Percentiles rank a stretch among this genome's conserved stretches.
These are phyloP conservation scores for Vitis hybrid DNA, from an alignment of 177 flowering plant species.

Conservation along the genomic window DNA sequence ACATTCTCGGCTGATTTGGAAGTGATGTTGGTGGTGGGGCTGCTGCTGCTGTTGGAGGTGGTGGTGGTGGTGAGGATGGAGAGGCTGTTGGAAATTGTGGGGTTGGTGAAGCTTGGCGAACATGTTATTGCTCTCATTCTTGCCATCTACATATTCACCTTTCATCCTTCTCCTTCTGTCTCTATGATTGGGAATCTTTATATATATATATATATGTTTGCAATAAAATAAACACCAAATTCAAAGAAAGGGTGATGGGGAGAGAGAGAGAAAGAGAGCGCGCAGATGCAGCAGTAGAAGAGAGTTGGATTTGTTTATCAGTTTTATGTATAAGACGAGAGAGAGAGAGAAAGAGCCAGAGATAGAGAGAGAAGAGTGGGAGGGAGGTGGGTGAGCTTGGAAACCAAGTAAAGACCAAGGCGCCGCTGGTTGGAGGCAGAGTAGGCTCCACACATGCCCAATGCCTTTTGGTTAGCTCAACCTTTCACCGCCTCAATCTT, in stretches of 20 bases:
- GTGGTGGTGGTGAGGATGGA: slow-evolving; percentile 15
- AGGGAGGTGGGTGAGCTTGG: slow-evolving; percentile 45
- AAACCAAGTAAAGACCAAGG: slow-evolving; percentile 49
- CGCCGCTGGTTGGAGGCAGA: slow-evolving; percentile 40
- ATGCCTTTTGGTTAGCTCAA: slow-evolving; percentile 16
- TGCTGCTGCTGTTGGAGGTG: slow-evolving; percentile 22
- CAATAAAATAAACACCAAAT: not conserved
- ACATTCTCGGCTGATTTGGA: slow-evolving; percentile 19
- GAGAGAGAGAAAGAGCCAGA: slow-evolving; percentile 4
- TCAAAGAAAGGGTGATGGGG: not conserved
- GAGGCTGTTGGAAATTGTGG: slow-evolving; percentile 19
- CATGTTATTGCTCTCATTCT: slow-evolving; percentile 28
- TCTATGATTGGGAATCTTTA: not conserved
- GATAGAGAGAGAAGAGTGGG: slow-evolving; percentile 13
- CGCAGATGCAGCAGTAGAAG: slow-evolving; percentile 1
- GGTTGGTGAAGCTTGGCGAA: slow-evolving; percentile 35
- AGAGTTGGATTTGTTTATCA: slow-evolving; percentile 11
- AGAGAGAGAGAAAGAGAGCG: not conserved
- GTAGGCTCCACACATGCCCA: slow-evolving; percentile 25
- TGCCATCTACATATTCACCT: slow-evolving; percentile 39
- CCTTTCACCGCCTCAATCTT: slow-evolving; percentile 23
- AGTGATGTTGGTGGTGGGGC: slow-evolving; percentile 15
- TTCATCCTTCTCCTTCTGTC: slow-evolving; percentile 31
- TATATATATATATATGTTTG: not conserved
- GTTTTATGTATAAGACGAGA: slow-evolving; percentile 5